Percentiles rank a stretch among this genome's conserved stretches.
Evolutionary conservation across 768 basidiomycete species (phyloP).

Genomic region (Boletus edulis): DNA sequence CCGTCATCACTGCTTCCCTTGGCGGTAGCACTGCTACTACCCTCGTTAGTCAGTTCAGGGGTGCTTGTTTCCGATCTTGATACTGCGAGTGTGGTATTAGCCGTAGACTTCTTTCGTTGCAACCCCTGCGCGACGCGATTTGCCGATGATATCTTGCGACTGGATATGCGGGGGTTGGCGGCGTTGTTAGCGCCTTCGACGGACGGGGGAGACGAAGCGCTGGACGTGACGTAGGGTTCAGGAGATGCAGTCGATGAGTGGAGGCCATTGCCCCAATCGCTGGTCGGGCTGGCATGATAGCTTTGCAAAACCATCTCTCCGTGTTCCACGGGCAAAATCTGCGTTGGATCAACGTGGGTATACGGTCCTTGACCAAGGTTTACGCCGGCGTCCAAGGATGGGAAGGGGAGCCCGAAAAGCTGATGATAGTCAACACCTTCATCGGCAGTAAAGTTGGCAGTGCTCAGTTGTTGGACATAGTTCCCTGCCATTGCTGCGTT

Average conservation of each 20-base stretch:
- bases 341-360: conserved; percentile 91
- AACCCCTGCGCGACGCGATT: conserved; percentile 60
- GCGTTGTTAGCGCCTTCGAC: conserved; percentile 44
- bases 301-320: conserved; percentile 41
- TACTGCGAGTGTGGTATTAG: conserved; percentile 21
- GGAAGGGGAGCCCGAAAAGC: conserved; percentile 66
- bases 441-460: conserved; percentile 51
- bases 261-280: conserved; percentile 76
- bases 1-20: conserved; percentile 59
- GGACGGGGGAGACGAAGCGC: conserved; percentile 72
- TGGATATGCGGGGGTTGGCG: conserved; percentile 29
- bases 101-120: conserved; percentile 50
- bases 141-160: conserved; percentile 63
- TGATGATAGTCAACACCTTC: conserved; percentile 59
- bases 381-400: conserved; percentile 45
- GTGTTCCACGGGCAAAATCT: conserved; percentile 59
- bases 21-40: conserved; percentile 28
- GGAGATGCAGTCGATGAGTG: conserved; percentile 75
- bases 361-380: conserved; percentile 48
- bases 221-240: conserved; percentile 67
- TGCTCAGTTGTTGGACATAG: conserved; percentile 59
- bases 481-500: conserved; percentile 71
- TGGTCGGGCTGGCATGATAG: conserved; percentile 76
- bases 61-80: conserved; percentile 63
- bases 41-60: conserved; percentile 49